These are phyloP conservation scores for Cyathus striatus DNA, from an alignment of 768 basidiomycete species.

Conservation along the genomic window DNA sequence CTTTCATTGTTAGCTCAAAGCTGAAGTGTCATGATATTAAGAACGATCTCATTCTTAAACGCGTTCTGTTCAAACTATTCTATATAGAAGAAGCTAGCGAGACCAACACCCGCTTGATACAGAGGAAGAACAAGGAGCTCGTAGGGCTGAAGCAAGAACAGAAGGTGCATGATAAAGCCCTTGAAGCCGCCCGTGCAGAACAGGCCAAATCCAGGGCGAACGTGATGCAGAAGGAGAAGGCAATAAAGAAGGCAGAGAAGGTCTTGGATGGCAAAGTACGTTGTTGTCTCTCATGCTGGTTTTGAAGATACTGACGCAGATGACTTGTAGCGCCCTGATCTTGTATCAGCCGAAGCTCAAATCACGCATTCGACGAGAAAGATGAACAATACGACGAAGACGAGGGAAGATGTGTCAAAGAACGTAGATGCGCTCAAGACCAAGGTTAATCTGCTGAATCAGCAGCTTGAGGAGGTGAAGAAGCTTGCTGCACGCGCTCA, in stretches of 20 bases:
- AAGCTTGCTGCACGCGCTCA: conserved; percentile 73
- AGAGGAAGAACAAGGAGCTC: conserved; percentile 69
- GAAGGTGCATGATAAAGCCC: conserved; percentile 58
- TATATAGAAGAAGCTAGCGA: conserved; percentile 86
- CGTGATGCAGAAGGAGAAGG: conserved; percentile 82
- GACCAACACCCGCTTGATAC: conserved; percentile 63
- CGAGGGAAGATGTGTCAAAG: conserved; percentile 57
- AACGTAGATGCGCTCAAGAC: conserved; percentile 39
- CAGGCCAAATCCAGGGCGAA: conserved; percentile 74
- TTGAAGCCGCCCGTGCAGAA: conserved; percentile 70
- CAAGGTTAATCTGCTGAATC: conserved; percentile 50
- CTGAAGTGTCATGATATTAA: conserved; percentile 25
- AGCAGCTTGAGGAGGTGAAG: conserved; percentile 63
- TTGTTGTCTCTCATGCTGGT: neutral
- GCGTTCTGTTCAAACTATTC: conserved; percentile 83
- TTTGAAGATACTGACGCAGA: neutral
- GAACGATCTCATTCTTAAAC: conserved; percentile 79
- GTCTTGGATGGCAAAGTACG: conserved; percentile 75
- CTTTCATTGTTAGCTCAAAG: neutral
- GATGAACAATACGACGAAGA: conserved; percentile 60
- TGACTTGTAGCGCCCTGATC: conserved; percentile 69
- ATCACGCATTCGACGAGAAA: conserved; percentile 84
- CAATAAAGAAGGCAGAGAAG: conserved; percentile 89
- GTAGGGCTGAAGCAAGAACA: conserved; percentile 66
- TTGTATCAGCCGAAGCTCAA: conserved; percentile 81